Conservation (phyloP, 805 yeast genomes). For the Wickerhamomyces hampshirensis region DNA sequence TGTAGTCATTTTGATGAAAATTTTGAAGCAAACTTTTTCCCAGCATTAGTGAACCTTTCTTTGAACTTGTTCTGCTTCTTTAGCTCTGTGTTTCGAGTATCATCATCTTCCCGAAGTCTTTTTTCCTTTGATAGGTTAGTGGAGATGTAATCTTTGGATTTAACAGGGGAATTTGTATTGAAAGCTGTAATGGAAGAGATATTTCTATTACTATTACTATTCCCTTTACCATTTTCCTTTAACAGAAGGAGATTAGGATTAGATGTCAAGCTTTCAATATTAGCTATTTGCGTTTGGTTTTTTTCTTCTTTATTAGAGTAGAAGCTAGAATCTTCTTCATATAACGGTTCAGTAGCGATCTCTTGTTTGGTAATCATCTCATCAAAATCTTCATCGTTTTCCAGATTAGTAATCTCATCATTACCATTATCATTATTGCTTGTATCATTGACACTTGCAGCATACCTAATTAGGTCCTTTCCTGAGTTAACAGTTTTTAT, state of each 20-base stretch:
- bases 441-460: too few species aligned
- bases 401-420: too few species aligned
- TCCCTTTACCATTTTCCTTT: conserved; percentile 3
- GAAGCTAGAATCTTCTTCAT: conserved; percentile 17
- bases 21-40: conserved; percentile 25
- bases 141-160: background rate
- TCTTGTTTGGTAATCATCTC: conserved; percentile 14
- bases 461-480: conserved; percentile 16
- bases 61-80: conserved; percentile 17
- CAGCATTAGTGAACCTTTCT: conserved; percentile 21
- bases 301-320: conserved; percentile 7
- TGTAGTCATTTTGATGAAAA: conserved; percentile 13
- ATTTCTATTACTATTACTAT: conserved; percentile 2
- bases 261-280: too few species aligned
- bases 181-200: conserved; percentile 1
- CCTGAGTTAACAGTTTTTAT: conserved; percentile 20
- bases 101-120: conserved; percentile 14
- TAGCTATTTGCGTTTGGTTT: background rate
- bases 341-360: conserved; percentile 16
- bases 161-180: conserved; percentile 1
- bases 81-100: conserved; percentile 3
- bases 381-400: conserved; percentile 12
- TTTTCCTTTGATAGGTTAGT: conserved; percentile 7
- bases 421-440: conserved; percentile 20
- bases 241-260: too few species aligned